Evolutionary conservation across 257 asterid genomes (phyloP).

Genomic region (Mentha longifolia): DNA sequence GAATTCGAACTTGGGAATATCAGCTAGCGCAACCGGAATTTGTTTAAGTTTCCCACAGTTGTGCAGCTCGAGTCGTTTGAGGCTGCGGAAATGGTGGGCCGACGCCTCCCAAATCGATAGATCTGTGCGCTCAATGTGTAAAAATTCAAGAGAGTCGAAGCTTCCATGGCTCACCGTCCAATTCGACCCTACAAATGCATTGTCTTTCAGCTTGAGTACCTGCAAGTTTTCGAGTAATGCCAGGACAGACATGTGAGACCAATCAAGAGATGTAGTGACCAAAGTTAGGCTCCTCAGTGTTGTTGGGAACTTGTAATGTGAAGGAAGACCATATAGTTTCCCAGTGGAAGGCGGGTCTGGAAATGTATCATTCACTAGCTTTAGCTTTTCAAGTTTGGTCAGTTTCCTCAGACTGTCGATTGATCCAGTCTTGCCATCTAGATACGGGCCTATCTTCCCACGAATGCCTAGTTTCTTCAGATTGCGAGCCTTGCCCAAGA

Average conservation of each 20-base stretch:
- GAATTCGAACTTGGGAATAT: conserved; percentile 26
- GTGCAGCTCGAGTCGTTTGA: conserved; percentile 27
- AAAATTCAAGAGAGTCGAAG: conserved; percentile 28
- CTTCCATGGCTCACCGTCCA: conserved; percentile 10
- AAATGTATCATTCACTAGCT: conserved; percentile 5
- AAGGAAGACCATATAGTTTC: conserved; percentile 31
- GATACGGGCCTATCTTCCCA: background rate
- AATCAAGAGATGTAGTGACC: conserved; percentile 33
- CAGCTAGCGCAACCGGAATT: conserved; percentile 34
- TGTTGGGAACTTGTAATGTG: conserved; percentile 36
- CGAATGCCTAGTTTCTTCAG: background rate
- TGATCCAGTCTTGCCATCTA: background rate
- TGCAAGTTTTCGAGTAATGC: conserved; percentile 32
- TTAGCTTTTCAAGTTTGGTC: background rate
- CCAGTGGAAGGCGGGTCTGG: conserved; percentile 10
- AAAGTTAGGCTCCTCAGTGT: conserved; percentile 37
- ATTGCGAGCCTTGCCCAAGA: background rate
- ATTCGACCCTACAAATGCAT: conserved; percentile 30
- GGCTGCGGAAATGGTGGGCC: conserved; percentile 29
- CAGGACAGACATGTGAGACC: conserved; percentile 34
- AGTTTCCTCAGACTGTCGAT: background rate
- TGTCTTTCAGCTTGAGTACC: conserved; percentile 40
- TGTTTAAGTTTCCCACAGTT: conserved; percentile 33
- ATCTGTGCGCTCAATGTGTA: conserved; percentile 34
- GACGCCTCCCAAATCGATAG: conserved; percentile 32